Evolutionary conservation across 345 rosid species (phyloP), one percentile per base, ranked within the genome.

Genomic region (Draba incana): DNA sequence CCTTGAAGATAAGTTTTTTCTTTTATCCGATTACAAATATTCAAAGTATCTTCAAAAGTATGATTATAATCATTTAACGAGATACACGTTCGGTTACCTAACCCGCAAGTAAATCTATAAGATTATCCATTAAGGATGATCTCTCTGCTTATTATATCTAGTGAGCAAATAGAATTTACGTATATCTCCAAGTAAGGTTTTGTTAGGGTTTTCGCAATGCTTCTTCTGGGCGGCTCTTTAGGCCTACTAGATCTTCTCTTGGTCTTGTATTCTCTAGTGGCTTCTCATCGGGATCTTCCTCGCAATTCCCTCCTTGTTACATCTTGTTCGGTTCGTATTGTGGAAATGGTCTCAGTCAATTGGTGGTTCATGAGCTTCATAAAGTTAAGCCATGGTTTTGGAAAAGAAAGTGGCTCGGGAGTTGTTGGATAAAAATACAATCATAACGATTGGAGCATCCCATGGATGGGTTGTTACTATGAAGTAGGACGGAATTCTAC

Each of bases 251-350:
- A 54, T 23, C 52, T 31, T 31, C 35, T 31, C 35, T 31, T 47
- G 6, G 11, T 31, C 35, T 0, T 28, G 9, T 9, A 10, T 15
- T 38, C 15, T 66, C 52, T 27, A 3, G 41, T 6, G 51, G 70
- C 30, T 54, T 41, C 28, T 66, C 61, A 30, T 31, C 5, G 33
- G 33, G 33, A 30, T 15, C 49, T 51, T 64, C 48, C 38, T 39
- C 3, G 15, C 58, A 39, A 51, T 37, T 25, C 4, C 39, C 10
- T n/a, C 49, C 69, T 64, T 1, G n/a, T 38, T 0, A 0, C 39
- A 24, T 64, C 16, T 0, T 10, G 0, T 0, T 3, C 6, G 38
- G 11, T 13, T 2, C 6, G 2, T 6, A 4, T 28, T 28, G 48
- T 50, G 33, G 68, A 49, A 25, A 6, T 2, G 47, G n/a, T 13